Percentiles rank a stretch among this genome's conserved stretches.
Evolutionary conservation across 2,329 filamentous ascomycete species (phyloP).

Genomic region (Penicillium sp.): DNA sequence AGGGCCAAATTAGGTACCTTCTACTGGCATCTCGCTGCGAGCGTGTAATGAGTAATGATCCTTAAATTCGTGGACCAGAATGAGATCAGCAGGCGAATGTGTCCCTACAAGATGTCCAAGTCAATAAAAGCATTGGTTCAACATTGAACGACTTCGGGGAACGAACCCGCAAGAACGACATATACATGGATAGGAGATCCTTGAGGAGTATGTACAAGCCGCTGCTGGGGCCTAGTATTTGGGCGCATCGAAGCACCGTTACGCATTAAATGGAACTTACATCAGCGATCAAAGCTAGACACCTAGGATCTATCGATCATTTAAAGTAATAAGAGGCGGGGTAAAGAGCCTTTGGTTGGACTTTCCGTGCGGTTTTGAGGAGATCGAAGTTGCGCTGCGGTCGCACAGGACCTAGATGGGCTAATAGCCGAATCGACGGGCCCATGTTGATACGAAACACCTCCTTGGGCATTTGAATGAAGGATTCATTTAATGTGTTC

Average conservation of each 20-base stretch:
- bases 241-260: conserved; percentile 1
- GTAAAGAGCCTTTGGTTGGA: not conserved
- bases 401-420: not conserved
- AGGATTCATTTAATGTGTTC: not conserved
- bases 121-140: not conserved
- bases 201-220: not conserved
- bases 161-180: not conserved
- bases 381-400: not conserved
- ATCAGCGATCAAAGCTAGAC: no score
- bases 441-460: not conserved
- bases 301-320: no score
- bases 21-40: not conserved
- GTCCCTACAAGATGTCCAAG: not conserved
- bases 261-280: no score
- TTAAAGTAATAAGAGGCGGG: not conserved
- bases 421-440: not conserved
- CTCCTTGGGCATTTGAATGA: not conserved
- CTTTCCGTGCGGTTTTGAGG: not conserved
- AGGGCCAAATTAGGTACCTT: not conserved
- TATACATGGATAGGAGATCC: not conserved
- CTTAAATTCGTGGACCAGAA: not conserved
- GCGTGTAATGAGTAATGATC: conserved; percentile 1
- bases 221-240: not conserved
- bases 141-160: not conserved
- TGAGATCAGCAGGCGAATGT: not conserved